Base-by-base conservation (phyloP, 176 grass and related monocot genomes). In the Carex scoparia region DNA sequence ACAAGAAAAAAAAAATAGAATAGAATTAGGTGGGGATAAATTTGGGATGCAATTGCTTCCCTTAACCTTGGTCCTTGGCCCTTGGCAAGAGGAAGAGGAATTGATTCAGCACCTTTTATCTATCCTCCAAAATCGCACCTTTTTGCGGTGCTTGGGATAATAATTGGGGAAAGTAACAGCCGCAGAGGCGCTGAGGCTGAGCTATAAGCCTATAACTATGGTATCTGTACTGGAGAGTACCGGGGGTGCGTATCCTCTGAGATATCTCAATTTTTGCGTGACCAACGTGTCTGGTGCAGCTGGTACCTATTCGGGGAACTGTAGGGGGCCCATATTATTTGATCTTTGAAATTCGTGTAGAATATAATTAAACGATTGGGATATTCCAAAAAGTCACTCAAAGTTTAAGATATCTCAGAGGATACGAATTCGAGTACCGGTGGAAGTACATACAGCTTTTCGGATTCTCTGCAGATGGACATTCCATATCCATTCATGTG, bases 1-100 rank as follows among this genome's bases (percentile, higher is more conserved):
- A 76, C 13, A 48, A 76, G 72, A 76, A 46, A 8, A 54, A 55
- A 75, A 55, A 76, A 55, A 76, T 55, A 58, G 74, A 79, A 79
- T 53, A 74, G 18, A 77, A 31, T 13, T 79, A 79, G 74, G 53
- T 58, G 53, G 6, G 74, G 30, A 53, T 23, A 27, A 51, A 27
- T 49, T 74, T 74, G 42, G 42, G 16, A 51, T 44, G 38, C 35
- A 37, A 35, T 35, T 37, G 67, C 6, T 19, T 16, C 35, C 32
- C 14, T 74, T 74, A 74, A 42, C 70, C 42, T 28, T 40, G 38
- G 3, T n/a, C 38, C 38, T 5, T 40, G 38, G 38, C 4, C 38
- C 38, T 46, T 49, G 70, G 44, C 10, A 53, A 53, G 70, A 48
- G 69, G 35, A 42, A 70, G 70, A 48, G 69, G 35, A 42, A 70